Evolutionary conservation across 2,329 filamentous ascomycete genomes (phyloP).

Genomic region (Neofusicoccum umdonicola): DNA sequence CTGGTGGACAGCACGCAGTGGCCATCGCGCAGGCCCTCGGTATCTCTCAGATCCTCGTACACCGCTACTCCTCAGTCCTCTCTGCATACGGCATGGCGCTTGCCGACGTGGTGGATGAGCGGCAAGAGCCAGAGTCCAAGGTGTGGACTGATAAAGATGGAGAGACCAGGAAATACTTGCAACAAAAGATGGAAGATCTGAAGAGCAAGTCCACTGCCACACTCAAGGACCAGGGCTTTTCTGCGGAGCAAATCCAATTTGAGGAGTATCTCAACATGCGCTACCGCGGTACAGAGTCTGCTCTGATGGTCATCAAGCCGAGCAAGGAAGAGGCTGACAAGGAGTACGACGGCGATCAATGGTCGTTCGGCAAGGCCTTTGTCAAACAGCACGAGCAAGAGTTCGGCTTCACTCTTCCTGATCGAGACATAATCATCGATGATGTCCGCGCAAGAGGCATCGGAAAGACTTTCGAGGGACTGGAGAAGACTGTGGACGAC

Average conservation of each 20-base stretch:
- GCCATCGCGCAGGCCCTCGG: slow-evolving; percentile 83
- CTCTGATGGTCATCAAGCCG: slow-evolving; percentile 83
- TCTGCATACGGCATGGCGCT: slow-evolving; percentile 92
- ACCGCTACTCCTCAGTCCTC: slow-evolving; percentile 82
- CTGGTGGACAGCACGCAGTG: slow-evolving; percentile 89
- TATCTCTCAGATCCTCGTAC: slow-evolving; percentile 80
- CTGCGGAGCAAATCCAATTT: slow-evolving; percentile 70
- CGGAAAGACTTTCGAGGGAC: slow-evolving; percentile 78
- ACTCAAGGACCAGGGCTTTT: slow-evolving; percentile 76
- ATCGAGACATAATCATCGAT: slow-evolving; percentile 85
- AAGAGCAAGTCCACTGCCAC: slow-evolving; percentile 70
- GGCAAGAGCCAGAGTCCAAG: slow-evolving; percentile 71
- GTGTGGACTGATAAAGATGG: slow-evolving; percentile 56
- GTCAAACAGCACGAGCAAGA: slow-evolving; percentile 85
- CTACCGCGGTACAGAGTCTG: slow-evolving; percentile 86
- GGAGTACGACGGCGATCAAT: slow-evolving; percentile 63
- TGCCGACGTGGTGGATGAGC: slow-evolving; percentile 88
- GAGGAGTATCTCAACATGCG: slow-evolving; percentile 95
- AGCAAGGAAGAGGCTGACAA: slow-evolving; percentile 59
- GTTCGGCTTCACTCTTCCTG: slow-evolving; percentile 84
- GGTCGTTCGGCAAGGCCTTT: slow-evolving; percentile 83
- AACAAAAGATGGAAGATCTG: slow-evolving; percentile 72
- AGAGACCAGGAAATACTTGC: slow-evolving; percentile 61
- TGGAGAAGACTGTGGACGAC: slow-evolving; percentile 79
- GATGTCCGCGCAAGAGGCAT: slow-evolving; percentile 87